Conservation (phyloP, 345 rosid species). For the Aurinia saxatilis region DNA sequence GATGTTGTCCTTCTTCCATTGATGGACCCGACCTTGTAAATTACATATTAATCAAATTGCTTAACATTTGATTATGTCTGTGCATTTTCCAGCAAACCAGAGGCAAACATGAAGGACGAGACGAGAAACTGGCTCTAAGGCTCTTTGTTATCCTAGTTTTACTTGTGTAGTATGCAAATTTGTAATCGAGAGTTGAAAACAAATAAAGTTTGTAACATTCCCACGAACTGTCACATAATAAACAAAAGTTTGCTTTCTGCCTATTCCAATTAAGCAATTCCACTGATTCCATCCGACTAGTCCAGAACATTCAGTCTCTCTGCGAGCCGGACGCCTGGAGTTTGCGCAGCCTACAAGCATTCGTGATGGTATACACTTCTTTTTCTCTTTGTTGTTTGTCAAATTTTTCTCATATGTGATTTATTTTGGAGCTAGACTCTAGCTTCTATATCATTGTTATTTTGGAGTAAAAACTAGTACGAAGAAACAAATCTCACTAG, state of each 20-base stretch:
- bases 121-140: not conserved
- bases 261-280: too few relatives aligned
- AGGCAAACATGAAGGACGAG: not conserved
- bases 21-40: not conserved
- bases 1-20: not conserved
- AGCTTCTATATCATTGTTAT: too few relatives aligned
- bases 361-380: too few relatives aligned
- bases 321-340: not conserved
- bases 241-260: too few relatives aligned
- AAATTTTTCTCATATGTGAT: too few relatives aligned
- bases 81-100: not conserved
- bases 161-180: too few relatives aligned
- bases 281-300: not conserved
- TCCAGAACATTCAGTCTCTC: not conserved
- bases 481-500: not conserved
- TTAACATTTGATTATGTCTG: not conserved
- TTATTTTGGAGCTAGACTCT: too few relatives aligned
- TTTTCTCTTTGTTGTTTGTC: too few relatives aligned
- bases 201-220: not conserved
- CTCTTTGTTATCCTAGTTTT: too few relatives aligned
- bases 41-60: too few relatives aligned
- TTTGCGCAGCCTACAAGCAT: too few relatives aligned
- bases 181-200: not conserved
- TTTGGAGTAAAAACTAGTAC: too few relatives aligned
- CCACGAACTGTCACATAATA: not conserved